These are phyloP conservation scores for Echium plantagineum DNA, from an alignment of 257 asterid genomes.

Conservation along the genomic window DNA sequence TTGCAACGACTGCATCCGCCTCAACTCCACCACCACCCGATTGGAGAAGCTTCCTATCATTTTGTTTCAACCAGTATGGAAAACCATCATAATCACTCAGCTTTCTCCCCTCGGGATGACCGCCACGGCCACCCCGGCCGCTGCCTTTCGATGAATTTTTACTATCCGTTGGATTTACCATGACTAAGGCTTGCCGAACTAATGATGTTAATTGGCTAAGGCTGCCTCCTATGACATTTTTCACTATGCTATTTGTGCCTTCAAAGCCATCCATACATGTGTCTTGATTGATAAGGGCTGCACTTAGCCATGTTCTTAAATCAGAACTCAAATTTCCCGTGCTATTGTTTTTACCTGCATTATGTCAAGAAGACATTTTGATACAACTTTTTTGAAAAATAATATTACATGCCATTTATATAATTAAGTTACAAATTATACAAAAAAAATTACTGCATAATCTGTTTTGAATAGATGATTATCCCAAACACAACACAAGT, in stretches of 20 bases:
- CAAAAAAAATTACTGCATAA: too few relatives aligned
- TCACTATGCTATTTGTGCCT: constrained; percentile 20
- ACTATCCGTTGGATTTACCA: constrained; percentile 13
- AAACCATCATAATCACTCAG: constrained; percentile 4
- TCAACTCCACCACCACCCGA: constrained; percentile 7
- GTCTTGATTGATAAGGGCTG: constrained; percentile 40
- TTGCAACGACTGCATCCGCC: constrained; percentile 39
- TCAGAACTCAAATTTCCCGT: constrained; percentile 34
- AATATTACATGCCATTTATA: too few relatives aligned
- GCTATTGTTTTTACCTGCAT: constrained; percentile 29
- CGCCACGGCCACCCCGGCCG: not conserved
- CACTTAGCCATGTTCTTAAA: constrained; percentile 49
- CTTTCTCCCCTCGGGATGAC: constrained; percentile 13
- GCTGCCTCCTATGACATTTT: constrained; percentile 13
- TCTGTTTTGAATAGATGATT: too few relatives aligned
- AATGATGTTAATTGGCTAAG: constrained; percentile 25
- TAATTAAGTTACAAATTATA: too few relatives aligned
- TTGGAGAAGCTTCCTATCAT: constrained; percentile 25
- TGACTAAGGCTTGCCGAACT: constrained; percentile 20
- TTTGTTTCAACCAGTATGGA: constrained; percentile 31
- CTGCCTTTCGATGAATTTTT: not conserved
- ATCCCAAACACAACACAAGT: too few relatives aligned
- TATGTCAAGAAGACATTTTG: too few relatives aligned
- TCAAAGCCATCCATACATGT: constrained; percentile 49
- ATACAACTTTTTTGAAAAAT: too few relatives aligned